Evolutionary conservation across 176 grass and related monocot species (phyloP).

Genomic region (Ensete glaucum): DNA sequence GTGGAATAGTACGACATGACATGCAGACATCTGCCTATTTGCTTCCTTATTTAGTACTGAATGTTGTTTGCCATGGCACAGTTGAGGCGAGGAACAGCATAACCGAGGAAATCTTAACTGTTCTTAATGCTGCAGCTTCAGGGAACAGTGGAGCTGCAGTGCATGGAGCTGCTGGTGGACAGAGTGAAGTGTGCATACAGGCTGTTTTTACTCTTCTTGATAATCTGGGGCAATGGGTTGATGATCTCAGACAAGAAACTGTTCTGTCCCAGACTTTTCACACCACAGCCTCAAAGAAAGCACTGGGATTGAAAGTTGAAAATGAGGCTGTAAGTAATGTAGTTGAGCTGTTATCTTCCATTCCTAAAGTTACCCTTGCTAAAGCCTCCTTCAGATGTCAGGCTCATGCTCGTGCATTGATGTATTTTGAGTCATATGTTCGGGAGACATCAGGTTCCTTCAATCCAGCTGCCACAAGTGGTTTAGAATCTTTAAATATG

Average conservation of each 20-base stretch:
- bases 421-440: slow-evolving; percentile 88
- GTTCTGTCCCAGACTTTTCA: slow-evolving; percentile 59
- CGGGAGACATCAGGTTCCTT: slow-evolving; percentile 71
- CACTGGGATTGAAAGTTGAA: slow-evolving; percentile 43
- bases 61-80: slow-evolving; percentile 88
- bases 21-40: slow-evolving; percentile 89
- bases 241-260: slow-evolving; percentile 91
- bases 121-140: slow-evolving; percentile 79
- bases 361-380: slow-evolving; percentile 94
- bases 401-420: slow-evolving; percentile 86
- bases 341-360: slow-evolving; percentile 60
- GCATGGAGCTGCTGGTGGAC: slow-evolving; percentile 57
- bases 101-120: slow-evolving; percentile 84
- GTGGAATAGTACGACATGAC: slow-evolving; percentile 81
- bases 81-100: slow-evolving; percentile 72
- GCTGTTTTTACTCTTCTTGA: slow-evolving; percentile 95
- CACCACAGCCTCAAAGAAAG: slow-evolving; percentile 31
- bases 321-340: slow-evolving; percentile 47
- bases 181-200: slow-evolving; percentile 91
- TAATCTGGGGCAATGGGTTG: slow-evolving; percentile 97
- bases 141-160: slow-evolving; percentile 66
- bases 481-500: slow-evolving; percentile 1
- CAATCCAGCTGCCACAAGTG: slow-evolving; percentile 84
- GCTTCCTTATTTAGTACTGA: slow-evolving; percentile 85
- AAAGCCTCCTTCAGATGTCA: slow-evolving; percentile 82